phyloP scores from a whole-genome alignment of 768 basidiomycete species.

The Rhodotorula diobovata region DNA sequence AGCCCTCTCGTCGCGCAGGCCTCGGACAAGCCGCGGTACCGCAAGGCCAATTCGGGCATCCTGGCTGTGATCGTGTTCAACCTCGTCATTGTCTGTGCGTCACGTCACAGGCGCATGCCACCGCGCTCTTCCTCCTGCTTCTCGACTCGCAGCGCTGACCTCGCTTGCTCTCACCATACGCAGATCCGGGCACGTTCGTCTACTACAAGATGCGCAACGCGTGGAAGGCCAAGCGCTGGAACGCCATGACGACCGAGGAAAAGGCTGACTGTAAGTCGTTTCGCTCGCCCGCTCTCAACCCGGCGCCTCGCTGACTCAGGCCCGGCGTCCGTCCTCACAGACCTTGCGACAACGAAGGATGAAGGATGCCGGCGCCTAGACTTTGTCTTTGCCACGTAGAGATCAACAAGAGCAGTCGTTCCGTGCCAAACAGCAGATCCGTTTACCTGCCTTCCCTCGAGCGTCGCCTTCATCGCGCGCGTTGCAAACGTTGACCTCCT shows the following conservation, averaged over 20 bases:
- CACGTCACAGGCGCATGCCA: too few species aligned
- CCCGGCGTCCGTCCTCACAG: conserved; percentile 19
- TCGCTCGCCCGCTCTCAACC: too few species aligned
- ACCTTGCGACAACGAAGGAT: conserved; percentile 47
- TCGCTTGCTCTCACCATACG: neutral
- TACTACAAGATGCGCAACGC: conserved; percentile 41
- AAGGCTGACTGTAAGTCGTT: conserved; percentile 36
- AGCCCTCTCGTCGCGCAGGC: too few species aligned
- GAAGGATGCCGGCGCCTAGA: conserved; percentile 44
- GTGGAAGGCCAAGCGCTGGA: conserved; percentile 44
- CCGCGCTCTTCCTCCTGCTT: neutral
- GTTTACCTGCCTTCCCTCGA: too few species aligned
- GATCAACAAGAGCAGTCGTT: too few species aligned
- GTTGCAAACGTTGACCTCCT: too few species aligned
- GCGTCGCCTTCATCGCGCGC: too few species aligned
- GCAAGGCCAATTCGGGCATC: conserved; percentile 45
- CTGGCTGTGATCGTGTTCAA: conserved; percentile 47
- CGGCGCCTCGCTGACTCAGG: neutral
- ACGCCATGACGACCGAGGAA: conserved; percentile 43
- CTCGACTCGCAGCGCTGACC: conserved; percentile 30
- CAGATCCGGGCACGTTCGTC: conserved; percentile 3
- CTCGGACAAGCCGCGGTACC: conserved; percentile 40
- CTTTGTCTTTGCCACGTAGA: conserved; percentile 18
- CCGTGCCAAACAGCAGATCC: too few species aligned
- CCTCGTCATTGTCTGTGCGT: conserved; percentile 39